Conservation (phyloP, 352 stramenopile genomes). For the Pythium brachiatum region DNA sequence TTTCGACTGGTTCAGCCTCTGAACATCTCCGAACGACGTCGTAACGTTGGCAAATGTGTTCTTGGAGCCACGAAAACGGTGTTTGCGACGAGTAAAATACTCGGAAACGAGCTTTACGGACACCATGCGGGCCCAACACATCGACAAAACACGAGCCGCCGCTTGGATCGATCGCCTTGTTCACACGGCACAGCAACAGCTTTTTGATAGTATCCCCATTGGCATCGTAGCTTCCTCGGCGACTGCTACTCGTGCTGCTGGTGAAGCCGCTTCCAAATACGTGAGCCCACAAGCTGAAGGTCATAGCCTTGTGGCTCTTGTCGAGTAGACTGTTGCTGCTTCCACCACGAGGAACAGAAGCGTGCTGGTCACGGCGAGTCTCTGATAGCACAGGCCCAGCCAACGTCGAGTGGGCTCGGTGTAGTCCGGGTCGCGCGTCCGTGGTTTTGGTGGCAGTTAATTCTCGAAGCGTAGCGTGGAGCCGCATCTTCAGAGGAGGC, state of each 20-base stretch:
- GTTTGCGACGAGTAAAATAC: slow-evolving; percentile 32
- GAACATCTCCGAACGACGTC: neutral
- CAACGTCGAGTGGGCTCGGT: slow-evolving; percentile 15
- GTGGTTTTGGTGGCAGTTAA: neutral
- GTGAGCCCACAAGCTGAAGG: slow-evolving; percentile 21
- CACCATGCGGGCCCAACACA: slow-evolving; percentile 13
- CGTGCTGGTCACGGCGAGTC: neutral
- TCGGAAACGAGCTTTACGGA: slow-evolving; percentile 22
- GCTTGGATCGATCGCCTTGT: neutral
- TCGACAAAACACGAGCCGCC: slow-evolving; percentile 22
- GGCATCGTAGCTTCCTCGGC: neutral
- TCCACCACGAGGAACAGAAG: neutral
- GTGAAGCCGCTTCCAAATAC: slow-evolving; percentile 5
- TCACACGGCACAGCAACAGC: slow-evolving; percentile 7
- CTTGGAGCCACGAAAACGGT: slow-evolving; percentile 37
- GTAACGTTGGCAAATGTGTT: slow-evolving; percentile 23
- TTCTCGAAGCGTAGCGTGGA: slow-evolving; percentile 41
- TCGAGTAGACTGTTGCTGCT: slow-evolving; percentile 27
- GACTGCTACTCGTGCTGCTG: neutral
- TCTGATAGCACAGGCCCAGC: neutral
- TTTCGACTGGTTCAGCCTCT: neutral
- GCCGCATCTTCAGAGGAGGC: slow-evolving; percentile 38
- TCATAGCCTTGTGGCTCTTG: slow-evolving; percentile 1
- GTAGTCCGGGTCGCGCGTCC: neutral
- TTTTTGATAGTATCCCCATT: neutral